These are phyloP conservation scores for Debaryomyces robertsiae DNA, from an alignment of 1,139 yeast species.

Conservation along the genomic window DNA sequence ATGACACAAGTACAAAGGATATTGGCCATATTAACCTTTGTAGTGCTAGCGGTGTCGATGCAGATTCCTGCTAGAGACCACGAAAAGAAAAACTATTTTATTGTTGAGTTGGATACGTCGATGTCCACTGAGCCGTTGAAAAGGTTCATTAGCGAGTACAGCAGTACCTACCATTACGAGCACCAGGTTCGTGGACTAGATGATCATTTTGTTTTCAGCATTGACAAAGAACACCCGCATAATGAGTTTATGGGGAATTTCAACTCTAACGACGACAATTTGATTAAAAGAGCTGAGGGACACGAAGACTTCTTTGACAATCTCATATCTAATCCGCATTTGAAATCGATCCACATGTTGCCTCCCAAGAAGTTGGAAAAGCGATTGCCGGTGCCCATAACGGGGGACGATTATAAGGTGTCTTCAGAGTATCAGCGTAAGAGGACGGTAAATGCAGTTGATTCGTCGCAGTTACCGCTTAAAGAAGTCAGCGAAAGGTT, in stretches of 20 bases:
- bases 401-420: conserved; percentile 14
- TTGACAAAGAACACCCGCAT: conserved; percentile 39
- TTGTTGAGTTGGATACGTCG: conserved; percentile 54
- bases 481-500: conserved; percentile 53
- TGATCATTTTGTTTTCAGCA: conserved; percentile 64
- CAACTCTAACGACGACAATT: conserved; percentile 31
- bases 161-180: conserved; percentile 47
- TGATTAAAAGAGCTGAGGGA: conserved; percentile 32
- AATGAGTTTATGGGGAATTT: conserved; percentile 40
- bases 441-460: conserved; percentile 32
- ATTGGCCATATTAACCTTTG: conserved; percentile 3
- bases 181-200: conserved; percentile 61
- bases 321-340: conserved; percentile 26
- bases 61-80: conserved; percentile 40
- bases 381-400: conserved; percentile 44
- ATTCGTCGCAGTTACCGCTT: conserved; percentile 49
- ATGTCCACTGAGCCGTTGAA: conserved; percentile 28
- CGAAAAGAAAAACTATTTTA: conserved; percentile 51
- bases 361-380: conserved; percentile 49
- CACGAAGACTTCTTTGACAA: conserved; percentile 30
- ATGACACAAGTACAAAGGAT: conserved; percentile 1
- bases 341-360: conserved; percentile 53
- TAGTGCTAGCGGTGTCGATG: conserved; percentile 6
- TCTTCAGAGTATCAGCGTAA: conserved; percentile 12
- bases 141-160: conserved; percentile 37